Conservation (phyloP, 2,329 filamentous ascomycete genomes). For the Sclerotinia subarctica region DNA sequence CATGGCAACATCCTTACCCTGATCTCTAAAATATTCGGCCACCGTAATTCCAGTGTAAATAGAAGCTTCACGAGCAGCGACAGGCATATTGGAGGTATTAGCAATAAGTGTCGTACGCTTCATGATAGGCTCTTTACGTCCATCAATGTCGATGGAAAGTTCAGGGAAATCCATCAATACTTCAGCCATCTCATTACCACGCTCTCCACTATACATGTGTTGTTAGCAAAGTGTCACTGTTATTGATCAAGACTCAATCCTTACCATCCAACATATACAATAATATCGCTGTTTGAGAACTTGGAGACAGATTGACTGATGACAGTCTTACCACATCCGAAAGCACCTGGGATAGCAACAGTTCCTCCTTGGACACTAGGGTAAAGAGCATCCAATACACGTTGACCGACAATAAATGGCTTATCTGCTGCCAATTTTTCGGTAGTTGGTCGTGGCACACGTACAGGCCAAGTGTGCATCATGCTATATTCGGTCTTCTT, state of each 20-base stretch:
- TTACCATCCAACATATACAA: constrained; percentile 82
- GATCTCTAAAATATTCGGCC: constrained; percentile 94
- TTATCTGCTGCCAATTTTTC: constrained; percentile 88
- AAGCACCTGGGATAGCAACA: constrained; percentile 95
- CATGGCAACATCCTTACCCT: constrained; percentile 97
- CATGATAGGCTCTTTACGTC: constrained; percentile 98
- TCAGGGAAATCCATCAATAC: constrained; percentile 99
- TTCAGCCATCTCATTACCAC: constrained; percentile 99
- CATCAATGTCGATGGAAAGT: constrained; percentile 90
- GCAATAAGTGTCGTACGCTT: constrained; percentile 98
- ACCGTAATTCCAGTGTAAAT: constrained; percentile 92
- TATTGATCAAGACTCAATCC: neutral
- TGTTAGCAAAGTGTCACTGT: neutral
- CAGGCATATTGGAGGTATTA: constrained; percentile 99
- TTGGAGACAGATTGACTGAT: constrained; percentile 98
- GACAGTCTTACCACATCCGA: constrained; percentile 98
- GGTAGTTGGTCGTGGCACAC: constrained; percentile 85
- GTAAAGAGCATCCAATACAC: constrained; percentile 94
- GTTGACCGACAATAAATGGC: constrained; percentile 94
- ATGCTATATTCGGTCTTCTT: constrained; percentile 92
- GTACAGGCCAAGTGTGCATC: constrained; percentile 99
- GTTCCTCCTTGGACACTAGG: constrained; percentile 96
- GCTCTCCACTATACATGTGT: constrained; percentile 57
- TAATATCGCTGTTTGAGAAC: constrained; percentile 99
- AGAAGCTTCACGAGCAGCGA: constrained; percentile 95